phyloP scores from a whole-genome alignment of 1,284 basidiomycete species.

The Malassezia slooffiae region DNA sequence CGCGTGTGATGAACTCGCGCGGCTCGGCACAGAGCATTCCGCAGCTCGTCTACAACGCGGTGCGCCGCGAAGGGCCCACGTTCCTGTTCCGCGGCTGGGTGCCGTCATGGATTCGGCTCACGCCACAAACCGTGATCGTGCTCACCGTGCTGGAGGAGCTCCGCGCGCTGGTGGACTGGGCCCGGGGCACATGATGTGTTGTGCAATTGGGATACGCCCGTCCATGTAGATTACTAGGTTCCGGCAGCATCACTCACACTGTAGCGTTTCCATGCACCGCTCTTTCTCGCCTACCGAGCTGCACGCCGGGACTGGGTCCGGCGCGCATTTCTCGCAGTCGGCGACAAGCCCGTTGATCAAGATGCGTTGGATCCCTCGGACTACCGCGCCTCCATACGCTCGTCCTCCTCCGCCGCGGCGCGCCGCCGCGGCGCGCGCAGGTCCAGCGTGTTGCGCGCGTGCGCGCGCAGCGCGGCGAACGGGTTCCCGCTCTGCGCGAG shows the following conservation, averaged over 20 bases:
- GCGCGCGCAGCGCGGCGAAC: conserved; percentile 36
- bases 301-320: no score
- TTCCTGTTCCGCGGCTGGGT: conserved; percentile 54
- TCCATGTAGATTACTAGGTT: background rate
- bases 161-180: conserved; percentile 27
- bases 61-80: conserved; percentile 47
- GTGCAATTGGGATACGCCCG: background rate
- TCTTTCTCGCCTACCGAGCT: no score
- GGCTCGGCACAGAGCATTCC: conserved; percentile 20
- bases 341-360: background rate
- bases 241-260: no score
- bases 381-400: background rate
- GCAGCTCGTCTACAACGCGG: conserved; percentile 21
- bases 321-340: no score
- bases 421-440: background rate
- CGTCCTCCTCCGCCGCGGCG: conserved; percentile 3
- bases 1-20: conserved; percentile 49
- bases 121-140: conserved; percentile 43
- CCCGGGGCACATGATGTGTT: background rate
- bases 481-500: conserved; percentile 28
- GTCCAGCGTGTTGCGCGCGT: conserved; percentile 32
- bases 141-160: conserved; percentile 42
- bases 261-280: no score
- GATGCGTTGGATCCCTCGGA: background rate
- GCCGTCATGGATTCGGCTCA: conserved; percentile 50